Evolutionary conservation across 2,329 filamentous ascomycete species (phyloP), one percentile per base, ranked within the genome.

Genomic region (Colletotrichum australisinense): DNA sequence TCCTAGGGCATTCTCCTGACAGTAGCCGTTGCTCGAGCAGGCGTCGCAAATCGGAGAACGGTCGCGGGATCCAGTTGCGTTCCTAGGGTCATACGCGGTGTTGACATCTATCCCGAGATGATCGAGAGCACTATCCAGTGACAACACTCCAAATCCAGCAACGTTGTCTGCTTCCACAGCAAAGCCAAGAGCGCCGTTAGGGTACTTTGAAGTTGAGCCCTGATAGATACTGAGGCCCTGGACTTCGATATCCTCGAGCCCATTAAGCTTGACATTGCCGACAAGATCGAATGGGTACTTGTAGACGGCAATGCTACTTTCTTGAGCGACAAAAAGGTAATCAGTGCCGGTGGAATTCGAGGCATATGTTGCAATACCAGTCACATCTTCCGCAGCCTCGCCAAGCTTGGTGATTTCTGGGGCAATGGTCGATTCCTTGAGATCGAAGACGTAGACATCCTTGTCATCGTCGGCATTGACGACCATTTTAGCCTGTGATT

Each of bases 171-270:
- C 82, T 72, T 87, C 81, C 1, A 84, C 76, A 4, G 85, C 83
- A 64, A 83, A 88, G 2, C 82, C 78, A 1, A 87, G 56, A 6
- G 79, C 78, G 12, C 86, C 86, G 0, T 76, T 75, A 1, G 83
- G 80, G 67, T 86, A 86, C 16, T 76, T 76, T 2, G 75, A 64
- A 0, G 81, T 83, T 1, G 78, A 60, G 4, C 76, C 76, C 75
- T 88, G 86, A 57, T 84, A 85, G 5, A 87, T 71, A 62, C 78
- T 81, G 8, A 86, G 76, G 1, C 86, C 86, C 58, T 85, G 75
- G 8, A 84, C 74, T 74, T 87, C 83, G 16, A 87, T 82, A 0
- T 84, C 82, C 14, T 86, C 79, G 3, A 81, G 76, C 0, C 84
- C 84, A 0, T 79, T 81, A 53, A 87, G 64, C 1, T 77, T 77